Base-by-base conservation (phyloP, 495 filamentous ascomycete genomes). In the Xylaria grammica region DNA sequence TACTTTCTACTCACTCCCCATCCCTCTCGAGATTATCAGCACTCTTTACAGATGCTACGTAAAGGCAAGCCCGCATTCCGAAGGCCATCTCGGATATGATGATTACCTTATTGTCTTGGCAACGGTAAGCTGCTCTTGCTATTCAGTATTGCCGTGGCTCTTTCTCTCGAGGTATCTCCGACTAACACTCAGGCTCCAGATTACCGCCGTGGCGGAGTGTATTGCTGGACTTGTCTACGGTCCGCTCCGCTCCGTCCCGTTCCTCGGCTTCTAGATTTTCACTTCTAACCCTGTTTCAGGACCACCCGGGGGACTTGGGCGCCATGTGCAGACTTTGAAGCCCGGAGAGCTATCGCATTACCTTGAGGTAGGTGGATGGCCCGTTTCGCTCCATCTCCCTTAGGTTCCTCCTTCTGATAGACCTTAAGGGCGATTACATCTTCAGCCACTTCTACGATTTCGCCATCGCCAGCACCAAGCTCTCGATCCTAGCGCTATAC, bases 361-460 rank as follows among this genome's bases (percentile, higher is more conserved):
- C 34, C 61, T 70, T 10, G 59, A 68, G 57, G 70, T 70, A 63
- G 60, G 53, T 29, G n/a, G 32, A 36, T 15, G 34, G 4, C 32
- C 3, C 4, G 0, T 29, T 19, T 5, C 13, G 10, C 15, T 8
- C 40, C 32, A 60, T 42, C 17, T 11, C 10, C 22, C 9, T 17
- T 6, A 7, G 24, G 2, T 13, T 22, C 9, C 51, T 65, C 26
- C n/a, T 24, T 24, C 45, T 48, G 20, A 67, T 19, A 32, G 3
- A 29, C 24, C 15, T 0, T 22, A 73, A 36, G 70, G 70, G 65
- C 27, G 70, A 73, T 38, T 73, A 73, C 61, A 68, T 73, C 9
- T 73, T 73, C 27, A 73, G 70, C 34, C 70, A 73, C 46, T 71
- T 74, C 60, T 74, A 74, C 63, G 69, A 71, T 44, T 48, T 74